These are phyloP conservation scores for Colletotrichum sp. DNA, from an alignment of 2,329 filamentous ascomycete species.

Conservation along the genomic window DNA sequence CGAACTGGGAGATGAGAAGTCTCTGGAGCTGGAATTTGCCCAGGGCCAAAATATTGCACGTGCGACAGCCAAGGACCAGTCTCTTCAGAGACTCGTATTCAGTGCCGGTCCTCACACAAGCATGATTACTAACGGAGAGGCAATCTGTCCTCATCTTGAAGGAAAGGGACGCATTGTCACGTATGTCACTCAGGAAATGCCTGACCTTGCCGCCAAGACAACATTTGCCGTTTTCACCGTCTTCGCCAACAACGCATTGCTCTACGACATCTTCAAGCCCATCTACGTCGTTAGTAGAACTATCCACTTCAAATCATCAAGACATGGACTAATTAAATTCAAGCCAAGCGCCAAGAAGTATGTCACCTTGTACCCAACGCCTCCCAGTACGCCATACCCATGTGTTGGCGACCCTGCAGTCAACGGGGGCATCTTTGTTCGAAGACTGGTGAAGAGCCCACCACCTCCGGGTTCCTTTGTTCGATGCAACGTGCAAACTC, in stretches of 20 bases:
- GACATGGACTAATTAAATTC: rapidly evolving
- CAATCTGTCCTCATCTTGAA: background rate
- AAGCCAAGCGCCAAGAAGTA: background rate
- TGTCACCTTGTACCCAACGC: background rate
- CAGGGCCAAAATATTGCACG: background rate
- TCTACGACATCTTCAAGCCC: background rate
- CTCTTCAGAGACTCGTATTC: background rate
- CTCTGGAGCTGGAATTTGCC: background rate
- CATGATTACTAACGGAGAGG: background rate
- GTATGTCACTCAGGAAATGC: background rate
- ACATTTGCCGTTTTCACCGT: background rate
- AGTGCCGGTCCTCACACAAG: background rate
- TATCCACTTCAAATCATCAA: background rate
- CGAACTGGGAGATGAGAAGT: background rate
- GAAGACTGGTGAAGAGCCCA: background rate
- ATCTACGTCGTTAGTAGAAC: background rate
- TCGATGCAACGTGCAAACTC: background rate
- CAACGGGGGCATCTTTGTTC: background rate
- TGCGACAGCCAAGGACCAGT: background rate
- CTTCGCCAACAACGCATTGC: background rate
- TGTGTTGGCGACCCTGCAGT: background rate
- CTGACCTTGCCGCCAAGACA: background rate
- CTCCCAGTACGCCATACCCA: background rate
- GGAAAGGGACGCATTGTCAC: background rate
- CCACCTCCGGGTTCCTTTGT: background rate